A percentile compares a stretch with the other conserved stretches of the same genome.
Conservation (phyloP, 2,329 filamentous ascomycete species). For the Apiospora kogelbergensis region DNA sequence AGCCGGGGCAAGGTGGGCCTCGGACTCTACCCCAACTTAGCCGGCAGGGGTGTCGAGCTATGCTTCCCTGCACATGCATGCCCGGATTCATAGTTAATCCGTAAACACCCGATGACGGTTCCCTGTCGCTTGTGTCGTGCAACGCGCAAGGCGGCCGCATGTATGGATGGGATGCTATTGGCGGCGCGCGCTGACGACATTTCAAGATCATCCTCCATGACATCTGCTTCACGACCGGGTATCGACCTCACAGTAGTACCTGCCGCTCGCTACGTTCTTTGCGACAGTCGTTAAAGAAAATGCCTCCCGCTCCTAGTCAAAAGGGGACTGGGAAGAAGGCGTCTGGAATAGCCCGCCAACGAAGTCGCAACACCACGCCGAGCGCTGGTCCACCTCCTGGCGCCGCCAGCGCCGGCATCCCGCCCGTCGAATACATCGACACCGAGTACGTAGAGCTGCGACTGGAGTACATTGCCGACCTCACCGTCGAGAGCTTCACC, state of each 20-base stretch:
- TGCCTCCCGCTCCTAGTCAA: conserved; percentile 60
- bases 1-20: background rate
- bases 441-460: conserved; percentile 68
- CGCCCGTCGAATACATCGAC: conserved; percentile 54
- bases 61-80: background rate
- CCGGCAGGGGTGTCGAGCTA: background rate
- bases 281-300: conserved; percentile 29
- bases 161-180: background rate
- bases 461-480: conserved; percentile 57
- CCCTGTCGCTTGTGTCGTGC: conserved; percentile 1
- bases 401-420: conserved; percentile 39
- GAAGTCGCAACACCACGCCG: conserved; percentile 78
- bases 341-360: conserved; percentile 60
- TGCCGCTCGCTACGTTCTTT: background rate
- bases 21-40: background rate
- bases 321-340: conserved; percentile 68
- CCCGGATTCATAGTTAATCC: background rate
- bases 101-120: background rate
- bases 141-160: background rate
- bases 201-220: background rate
- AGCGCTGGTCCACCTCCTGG: conserved; percentile 49
- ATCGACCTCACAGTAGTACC: background rate
- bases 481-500: conserved; percentile 69
- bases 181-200: conserved; percentile 4
- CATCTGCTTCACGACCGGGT: background rate